Evolutionary conservation across 495 filamentous ascomycete species (phyloP), one percentile per base, ranked within the genome.

Genomic region (Penicillium argentinense): DNA sequence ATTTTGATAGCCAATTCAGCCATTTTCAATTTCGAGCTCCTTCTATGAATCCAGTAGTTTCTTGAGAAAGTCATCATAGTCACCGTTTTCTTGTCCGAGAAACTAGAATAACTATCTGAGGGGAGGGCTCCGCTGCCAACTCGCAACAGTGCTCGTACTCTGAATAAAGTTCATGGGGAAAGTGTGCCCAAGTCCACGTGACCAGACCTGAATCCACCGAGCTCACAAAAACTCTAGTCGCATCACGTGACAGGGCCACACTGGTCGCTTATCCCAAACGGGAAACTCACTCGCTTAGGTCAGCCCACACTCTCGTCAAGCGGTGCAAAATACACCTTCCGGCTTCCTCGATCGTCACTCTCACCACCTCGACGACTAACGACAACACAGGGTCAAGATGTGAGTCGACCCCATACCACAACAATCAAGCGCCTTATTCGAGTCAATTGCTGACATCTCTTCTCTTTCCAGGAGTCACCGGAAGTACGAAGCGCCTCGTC

Each of bases 401-500:
- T 75, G 59, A 71, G 72, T 74, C 16, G 36, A 22, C 42, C 43
- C 37, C 25, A n/a, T 21, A 27, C 24, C 53, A 39, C 11, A 16
- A 25, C 16, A 46, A 42, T 19, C 18, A 19, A 50, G 37, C 9
- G 18, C 34, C 27, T 36, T 42, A 29, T 44, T 42, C 36, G 53
- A 56, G 38, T 22, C 39, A 57, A 67, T 69, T 53, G 54, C 67
- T 73, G 45, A 72, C 53, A 36, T 48, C n/a, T 34, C 27, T 62
- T 62, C 37, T 37, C 46, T 39, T 49, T 56, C 13, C 45, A 76
- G 73, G 82, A 84, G 79, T 74, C 84, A 86, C 77, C 74, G 84
- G 74, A 88, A 91, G 78, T 91, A 79, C 76, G 87, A 88, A 80
- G 95, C 95, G 63, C 95, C 95, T 67, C 89, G 95, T 64, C 95